Conservation (phyloP, 768 basidiomycete genomes). For the Lentinus tigrinus region DNA sequence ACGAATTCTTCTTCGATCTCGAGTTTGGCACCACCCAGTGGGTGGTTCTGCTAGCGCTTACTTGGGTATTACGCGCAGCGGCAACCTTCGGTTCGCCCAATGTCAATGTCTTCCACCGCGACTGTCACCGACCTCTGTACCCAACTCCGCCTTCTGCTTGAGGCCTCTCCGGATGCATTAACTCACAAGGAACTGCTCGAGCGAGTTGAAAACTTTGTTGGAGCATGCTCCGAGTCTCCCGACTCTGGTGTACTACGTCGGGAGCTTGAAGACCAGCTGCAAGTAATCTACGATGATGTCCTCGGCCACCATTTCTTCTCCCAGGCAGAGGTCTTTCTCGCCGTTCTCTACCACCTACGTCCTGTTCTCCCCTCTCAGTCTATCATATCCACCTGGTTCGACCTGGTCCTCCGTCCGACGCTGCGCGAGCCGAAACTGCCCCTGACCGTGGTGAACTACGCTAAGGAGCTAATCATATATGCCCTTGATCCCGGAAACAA, state of each 20-base stretch:
- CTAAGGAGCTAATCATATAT: conserved; percentile 68
- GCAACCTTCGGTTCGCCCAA: too few species aligned
- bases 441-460: conserved; percentile 54
- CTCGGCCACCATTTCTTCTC: conserved; percentile 61
- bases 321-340: conserved; percentile 67
- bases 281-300: conserved; percentile 56
- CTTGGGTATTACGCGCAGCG: too few species aligned
- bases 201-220: conserved; percentile 55
- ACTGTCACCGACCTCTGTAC: conserved; percentile 43
- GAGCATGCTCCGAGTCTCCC: conserved; percentile 46
- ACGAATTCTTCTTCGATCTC: too few species aligned
- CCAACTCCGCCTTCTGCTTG: conserved; percentile 59
- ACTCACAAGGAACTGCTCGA: conserved; percentile 49
- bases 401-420: conserved; percentile 73
- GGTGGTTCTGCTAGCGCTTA: too few species aligned
- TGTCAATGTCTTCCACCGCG: conserved; percentile 16
- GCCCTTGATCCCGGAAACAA: conserved; percentile 41
- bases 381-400: conserved; percentile 79
- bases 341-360: conserved; percentile 60
- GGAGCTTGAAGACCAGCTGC: conserved; percentile 67
- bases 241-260: conserved; percentile 43
- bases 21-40: too few species aligned
- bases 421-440: conserved; percentile 72
- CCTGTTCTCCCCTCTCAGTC: conserved; percentile 63
- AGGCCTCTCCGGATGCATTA: conserved; percentile 49